Conservation (phyloP, 768 basidiomycete species). For the Mrakia frigida region DNA sequence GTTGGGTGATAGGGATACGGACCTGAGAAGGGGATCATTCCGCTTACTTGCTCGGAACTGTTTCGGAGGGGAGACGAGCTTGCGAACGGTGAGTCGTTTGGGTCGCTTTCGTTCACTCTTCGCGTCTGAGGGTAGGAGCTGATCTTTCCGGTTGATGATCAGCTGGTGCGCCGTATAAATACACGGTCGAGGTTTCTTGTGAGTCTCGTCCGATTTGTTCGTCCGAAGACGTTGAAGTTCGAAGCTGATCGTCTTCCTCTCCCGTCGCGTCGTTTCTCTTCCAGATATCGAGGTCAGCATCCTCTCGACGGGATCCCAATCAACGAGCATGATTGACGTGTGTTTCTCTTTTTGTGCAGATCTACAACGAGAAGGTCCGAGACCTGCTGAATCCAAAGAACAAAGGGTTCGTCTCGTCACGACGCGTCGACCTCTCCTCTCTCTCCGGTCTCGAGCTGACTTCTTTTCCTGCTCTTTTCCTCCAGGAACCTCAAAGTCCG, state of each 20-base stretch:
- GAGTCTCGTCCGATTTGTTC: neutral
- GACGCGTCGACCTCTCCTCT: neutral
- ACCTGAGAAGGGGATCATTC: conserved; percentile 94
- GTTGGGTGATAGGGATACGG: conserved; percentile 54
- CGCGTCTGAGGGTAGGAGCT: neutral
- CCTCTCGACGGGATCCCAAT: neutral
- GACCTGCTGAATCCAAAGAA: conserved; percentile 97
- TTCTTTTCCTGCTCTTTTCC: neutral
- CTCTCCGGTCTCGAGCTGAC: neutral
- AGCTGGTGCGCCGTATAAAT: conserved; percentile 46
- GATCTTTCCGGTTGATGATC: neutral
- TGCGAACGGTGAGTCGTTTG: conserved; percentile 39
- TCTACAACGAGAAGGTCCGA: conserved; percentile 92
- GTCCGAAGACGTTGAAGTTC: neutral
- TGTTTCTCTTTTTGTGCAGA: conserved; percentile 44
- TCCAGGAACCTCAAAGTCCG: conserved; percentile 76
- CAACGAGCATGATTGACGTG: neutral
- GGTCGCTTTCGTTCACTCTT: neutral
- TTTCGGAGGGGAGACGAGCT: conserved; percentile 69
- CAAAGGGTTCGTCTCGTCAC: conserved; percentile 51
- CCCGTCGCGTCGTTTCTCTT: neutral
- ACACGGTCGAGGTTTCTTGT: conserved; percentile 92
- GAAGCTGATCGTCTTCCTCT: too few species aligned
- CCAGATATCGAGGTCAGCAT: conserved; percentile 54
- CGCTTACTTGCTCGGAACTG: conserved; percentile 86